Base-by-base conservation (phyloP, 371 early-diverging fungal species). In the Mortierella sp. region DNA sequence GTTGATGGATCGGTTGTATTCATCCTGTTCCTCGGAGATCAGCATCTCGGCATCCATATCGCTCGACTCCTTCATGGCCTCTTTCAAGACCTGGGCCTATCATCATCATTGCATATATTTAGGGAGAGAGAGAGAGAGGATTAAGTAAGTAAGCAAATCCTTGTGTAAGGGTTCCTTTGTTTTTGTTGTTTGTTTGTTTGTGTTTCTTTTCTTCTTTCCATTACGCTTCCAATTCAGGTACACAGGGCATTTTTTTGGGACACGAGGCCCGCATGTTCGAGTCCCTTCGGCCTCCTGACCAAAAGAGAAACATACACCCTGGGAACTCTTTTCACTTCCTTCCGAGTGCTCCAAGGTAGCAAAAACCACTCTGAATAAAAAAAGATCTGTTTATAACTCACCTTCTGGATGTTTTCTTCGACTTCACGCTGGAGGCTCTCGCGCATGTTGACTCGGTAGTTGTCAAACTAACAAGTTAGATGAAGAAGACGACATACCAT, bases 61-160 rank as follows among this genome's bases (percentile, higher is more conserved):
- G n/a, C 86, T 86, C 32, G 86, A 79, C 27, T 86, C 86, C 27
- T 86, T 86, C 82, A 86, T 82, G 5, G 86, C 86, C 63, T 86
- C 86, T 54, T 86, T 86, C 56, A 86, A 55, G n/a, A 82, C 79
- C 71, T 82, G 72, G 16, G 86, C 86, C 84, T 84, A 70, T 58
- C 41, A 48, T 29, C 5, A 68, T 55, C 35, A 38, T 27, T 21
- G 38, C 27, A 41, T 7, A 35, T 44, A 27, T 24, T 35, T 7
- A 43, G 76, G 65, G 46, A 35, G 35, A 35, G 27, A 35, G 16
- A 14, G 56, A 29, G 44, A 70, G n/a, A 70, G 18, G 65, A 41
- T 41, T 74, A 56, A 27, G 41, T 18, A 38, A 60, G 46, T 56
- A 68, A 41, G 41, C 41, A 7, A 41, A 41, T 41, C 43, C 16